Conservation (phyloP, 192 early-diverging fungal species). For the Bifiguratus adelaidae region DNA sequence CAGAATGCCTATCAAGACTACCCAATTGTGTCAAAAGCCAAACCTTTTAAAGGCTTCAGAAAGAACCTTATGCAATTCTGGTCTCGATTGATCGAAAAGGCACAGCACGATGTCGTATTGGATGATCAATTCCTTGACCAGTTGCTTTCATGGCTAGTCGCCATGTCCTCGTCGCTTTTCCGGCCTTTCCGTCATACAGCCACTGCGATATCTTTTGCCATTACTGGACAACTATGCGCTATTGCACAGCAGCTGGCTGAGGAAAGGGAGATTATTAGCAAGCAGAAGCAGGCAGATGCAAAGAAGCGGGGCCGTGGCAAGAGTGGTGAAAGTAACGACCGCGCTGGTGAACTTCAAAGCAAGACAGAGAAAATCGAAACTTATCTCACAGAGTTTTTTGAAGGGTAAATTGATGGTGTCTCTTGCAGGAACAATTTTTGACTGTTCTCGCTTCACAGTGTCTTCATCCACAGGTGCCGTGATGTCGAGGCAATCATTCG, state of each 20-base stretch:
- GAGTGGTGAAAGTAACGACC: slow-evolving; percentile 17
- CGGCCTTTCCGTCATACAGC: slow-evolving; percentile 89
- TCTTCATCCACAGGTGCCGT: slow-evolving; percentile 85
- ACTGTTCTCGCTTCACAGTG: slow-evolving; percentile 23
- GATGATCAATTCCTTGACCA: slow-evolving; percentile 47
- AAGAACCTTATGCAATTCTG: slow-evolving; percentile 63
- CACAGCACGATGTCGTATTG: slow-evolving; percentile 50
- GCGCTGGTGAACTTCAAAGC: slow-evolving; percentile 26
- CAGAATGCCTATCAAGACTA: slow-evolving; percentile 50
- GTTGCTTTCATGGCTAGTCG: slow-evolving; percentile 49
- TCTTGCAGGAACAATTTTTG: not conserved
- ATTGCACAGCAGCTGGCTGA: slow-evolving; percentile 42
- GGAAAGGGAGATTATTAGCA: slow-evolving; percentile 51
- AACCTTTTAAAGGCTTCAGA: slow-evolving; percentile 51
- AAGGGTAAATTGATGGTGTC: slow-evolving; percentile 32
- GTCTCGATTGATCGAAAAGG: slow-evolving; percentile 36
- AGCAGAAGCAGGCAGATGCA: slow-evolving; percentile 56
- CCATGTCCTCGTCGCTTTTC: slow-evolving; percentile 66
- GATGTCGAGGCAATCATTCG: slow-evolving; percentile 83
- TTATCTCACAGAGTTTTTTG: slow-evolving; percentile 65
- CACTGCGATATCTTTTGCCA: slow-evolving; percentile 53
- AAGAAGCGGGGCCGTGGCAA: slow-evolving; percentile 20
- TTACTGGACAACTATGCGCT: slow-evolving; percentile 59
- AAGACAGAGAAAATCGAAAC: slow-evolving; percentile 47
- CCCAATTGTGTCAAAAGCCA: slow-evolving; percentile 63